Base-by-base conservation (phyloP, 441 rosid genomes). In the Erodium trifolium region DNA sequence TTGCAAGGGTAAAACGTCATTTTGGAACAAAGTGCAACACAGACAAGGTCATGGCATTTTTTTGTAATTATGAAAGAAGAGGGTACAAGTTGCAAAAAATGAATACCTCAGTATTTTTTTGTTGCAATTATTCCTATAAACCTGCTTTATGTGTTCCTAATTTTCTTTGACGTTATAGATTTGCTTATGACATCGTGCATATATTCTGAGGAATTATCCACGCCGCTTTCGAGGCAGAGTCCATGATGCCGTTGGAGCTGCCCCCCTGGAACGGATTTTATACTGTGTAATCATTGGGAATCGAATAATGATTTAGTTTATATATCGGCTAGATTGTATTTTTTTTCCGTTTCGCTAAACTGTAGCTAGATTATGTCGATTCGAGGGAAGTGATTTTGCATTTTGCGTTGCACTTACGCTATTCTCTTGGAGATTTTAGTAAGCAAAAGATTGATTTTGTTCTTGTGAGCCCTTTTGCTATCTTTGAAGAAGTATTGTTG, bases 141-240 rank as follows among this genome's bases (percentile, higher is more conserved):
- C 27, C 27, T 34, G 37, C 5, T 34, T 34, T 53, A 34, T 72
- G 17, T 59, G 59, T 51, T 62, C 35, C 69, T 47, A 68, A 57
- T 17, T 76, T 83, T 79, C 84, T 73, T 91, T 88, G 75, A 88
- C 83, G 0, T 8, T 47, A 39, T 55, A 93, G 97, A 84, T 89
- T 93, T 78, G 99, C 96, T 1, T 91, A 91, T 49, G 99, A 93
- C 74, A 82, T 87, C 10, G 93, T 93, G 78, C 97, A 93, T 75
- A 93, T 91, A 76, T 93, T 93, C 87, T 89, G 83, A 88, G 73
- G 76, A 68, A 45, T 65, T 3, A 57, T 63, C 53, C 18, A 64
- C 59, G 3, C 6, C 39, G 37, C 59, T 29, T 39, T 8, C 1
- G 35, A 63, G 57, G 55, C 63, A 57, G 65, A 49, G 63, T 68